Evolutionary conservation across 2,329 filamentous ascomycete species (phyloP).

Genomic region (Ophiostoma fasciatum): DNA sequence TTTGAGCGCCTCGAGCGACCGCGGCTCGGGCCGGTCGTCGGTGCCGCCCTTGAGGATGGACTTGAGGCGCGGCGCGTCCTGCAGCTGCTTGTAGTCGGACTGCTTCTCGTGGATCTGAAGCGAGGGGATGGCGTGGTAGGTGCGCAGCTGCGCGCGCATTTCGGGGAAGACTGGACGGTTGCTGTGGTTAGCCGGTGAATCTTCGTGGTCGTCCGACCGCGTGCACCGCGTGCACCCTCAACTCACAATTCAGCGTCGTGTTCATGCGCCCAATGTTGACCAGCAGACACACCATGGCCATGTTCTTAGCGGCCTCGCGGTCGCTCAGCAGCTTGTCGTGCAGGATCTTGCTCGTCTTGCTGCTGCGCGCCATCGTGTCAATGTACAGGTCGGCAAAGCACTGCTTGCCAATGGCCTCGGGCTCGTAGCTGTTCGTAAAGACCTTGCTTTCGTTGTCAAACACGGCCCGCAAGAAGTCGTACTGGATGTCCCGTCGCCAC

Average conservation of each 20-base stretch:
- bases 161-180: slow-evolving; percentile 84
- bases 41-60: slow-evolving; percentile 95
- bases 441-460: slow-evolving; percentile 61
- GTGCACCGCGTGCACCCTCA: no score
- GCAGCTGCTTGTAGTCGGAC: slow-evolving; percentile 92
- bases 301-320: slow-evolving; percentile 81
- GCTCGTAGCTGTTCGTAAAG: slow-evolving; percentile 85
- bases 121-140: slow-evolving; percentile 94
- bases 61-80: slow-evolving; percentile 89
- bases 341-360: slow-evolving; percentile 96
- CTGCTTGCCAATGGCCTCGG: slow-evolving; percentile 41
- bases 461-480: slow-evolving; percentile 66
- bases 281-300: slow-evolving; percentile 97
- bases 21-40: slow-evolving; percentile 75
- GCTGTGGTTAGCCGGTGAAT: no score
- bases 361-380: slow-evolving; percentile 95
- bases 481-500: slow-evolving; percentile 80
- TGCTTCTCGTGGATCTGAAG: slow-evolving; percentile 89
- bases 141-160: slow-evolving; percentile 94
- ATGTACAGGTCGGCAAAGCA: slow-evolving; percentile 95
- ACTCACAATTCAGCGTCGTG: slow-evolving; percentile 87
- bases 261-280: slow-evolving; percentile 99
- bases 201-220: no score
- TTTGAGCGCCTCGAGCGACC: slow-evolving; percentile 71
- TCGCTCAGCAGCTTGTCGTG: slow-evolving; percentile 93